Conservation (phyloP, 2,329 filamentous ascomycete genomes). For the Aspergillus floridensis region DNA sequence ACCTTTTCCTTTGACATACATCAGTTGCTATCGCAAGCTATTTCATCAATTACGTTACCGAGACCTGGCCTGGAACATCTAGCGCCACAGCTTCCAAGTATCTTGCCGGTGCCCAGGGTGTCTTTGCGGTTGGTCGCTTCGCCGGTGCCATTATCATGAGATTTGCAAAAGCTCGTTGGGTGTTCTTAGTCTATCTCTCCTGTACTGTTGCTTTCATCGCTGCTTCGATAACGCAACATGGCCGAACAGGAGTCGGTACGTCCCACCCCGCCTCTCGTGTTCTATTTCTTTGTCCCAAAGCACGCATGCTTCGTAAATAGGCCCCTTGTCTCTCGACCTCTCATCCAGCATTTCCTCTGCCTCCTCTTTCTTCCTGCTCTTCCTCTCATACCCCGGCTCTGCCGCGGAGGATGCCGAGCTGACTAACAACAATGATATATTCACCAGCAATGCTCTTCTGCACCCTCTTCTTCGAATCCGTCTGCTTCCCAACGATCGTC, state of each 20-base stretch:
- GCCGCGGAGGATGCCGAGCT: too few species aligned
- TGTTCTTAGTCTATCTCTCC: constrained; percentile 67
- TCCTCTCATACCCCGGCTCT: neutral
- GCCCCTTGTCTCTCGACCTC: neutral
- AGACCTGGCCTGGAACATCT: constrained; percentile 55
- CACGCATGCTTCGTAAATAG: too few species aligned
- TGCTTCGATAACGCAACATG: constrained; percentile 48
- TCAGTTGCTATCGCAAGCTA: constrained; percentile 53
- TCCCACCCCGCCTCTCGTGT: neutral
- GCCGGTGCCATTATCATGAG: constrained; percentile 65
- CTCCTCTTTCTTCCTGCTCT: neutral
- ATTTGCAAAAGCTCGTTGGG: constrained; percentile 64
- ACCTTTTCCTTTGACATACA: constrained; percentile 1
- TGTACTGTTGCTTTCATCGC: constrained; percentile 60
- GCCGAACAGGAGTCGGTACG: constrained; percentile 48
- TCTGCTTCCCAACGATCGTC: constrained; percentile 79
- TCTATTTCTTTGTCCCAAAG: neutral
- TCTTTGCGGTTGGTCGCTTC: constrained; percentile 72
- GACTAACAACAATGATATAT: neutral
- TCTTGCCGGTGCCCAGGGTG: constrained; percentile 70
- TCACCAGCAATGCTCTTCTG: constrained; percentile 57
- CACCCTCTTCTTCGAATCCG: constrained; percentile 77
- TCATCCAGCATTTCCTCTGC: neutral
- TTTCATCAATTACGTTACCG: constrained; percentile 71
- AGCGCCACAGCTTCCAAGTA: constrained; percentile 63